Percentiles rank a stretch among this genome's conserved stretches.
phyloP scores from a whole-genome alignment of 2,329 filamentous ascomycete genomes.

The Apiospora marii region DNA sequence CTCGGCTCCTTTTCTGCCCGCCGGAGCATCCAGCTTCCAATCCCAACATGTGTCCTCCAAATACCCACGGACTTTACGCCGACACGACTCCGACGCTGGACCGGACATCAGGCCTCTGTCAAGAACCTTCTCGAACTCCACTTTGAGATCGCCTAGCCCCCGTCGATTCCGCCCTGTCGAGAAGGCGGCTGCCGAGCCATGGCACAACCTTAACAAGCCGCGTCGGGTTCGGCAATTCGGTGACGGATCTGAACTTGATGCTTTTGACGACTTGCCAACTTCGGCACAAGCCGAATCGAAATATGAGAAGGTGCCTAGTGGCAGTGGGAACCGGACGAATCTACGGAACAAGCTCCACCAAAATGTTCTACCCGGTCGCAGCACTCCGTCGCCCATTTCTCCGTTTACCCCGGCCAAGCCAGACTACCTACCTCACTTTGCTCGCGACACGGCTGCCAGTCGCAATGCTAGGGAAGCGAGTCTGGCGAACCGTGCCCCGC shows the following conservation, averaged over 20 bases:
- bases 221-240: constrained; percentile 78
- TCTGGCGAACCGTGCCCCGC: constrained; percentile 65
- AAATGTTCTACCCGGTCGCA: constrained; percentile 61
- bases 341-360: constrained; percentile 65
- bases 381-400: constrained; percentile 60
- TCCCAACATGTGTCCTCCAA: constrained; percentile 83
- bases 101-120: constrained; percentile 66
- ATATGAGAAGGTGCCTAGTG: constrained; percentile 81
- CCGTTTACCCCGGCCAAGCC: constrained; percentile 65
- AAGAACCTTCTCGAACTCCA: constrained; percentile 64
- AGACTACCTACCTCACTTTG: constrained; percentile 67
- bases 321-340: constrained; percentile 70
- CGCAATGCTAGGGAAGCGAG: constrained; percentile 70
- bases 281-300: constrained; percentile 82
- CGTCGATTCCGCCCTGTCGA: constrained; percentile 53
- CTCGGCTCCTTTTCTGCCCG: constrained; percentile 79
- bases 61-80: constrained; percentile 73
- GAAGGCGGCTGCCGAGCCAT: constrained; percentile 54
- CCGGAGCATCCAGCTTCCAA: constrained; percentile 75
- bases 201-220: constrained; percentile 78
- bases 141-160: constrained; percentile 68
- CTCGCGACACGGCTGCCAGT: constrained; percentile 71
- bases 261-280: constrained; percentile 93
- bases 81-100: constrained; percentile 81
- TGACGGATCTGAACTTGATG: constrained; percentile 90